These are phyloP conservation scores for Cephaloascus albidus DNA, from an alignment of 805 yeast genomes.

Conservation along the genomic window DNA sequence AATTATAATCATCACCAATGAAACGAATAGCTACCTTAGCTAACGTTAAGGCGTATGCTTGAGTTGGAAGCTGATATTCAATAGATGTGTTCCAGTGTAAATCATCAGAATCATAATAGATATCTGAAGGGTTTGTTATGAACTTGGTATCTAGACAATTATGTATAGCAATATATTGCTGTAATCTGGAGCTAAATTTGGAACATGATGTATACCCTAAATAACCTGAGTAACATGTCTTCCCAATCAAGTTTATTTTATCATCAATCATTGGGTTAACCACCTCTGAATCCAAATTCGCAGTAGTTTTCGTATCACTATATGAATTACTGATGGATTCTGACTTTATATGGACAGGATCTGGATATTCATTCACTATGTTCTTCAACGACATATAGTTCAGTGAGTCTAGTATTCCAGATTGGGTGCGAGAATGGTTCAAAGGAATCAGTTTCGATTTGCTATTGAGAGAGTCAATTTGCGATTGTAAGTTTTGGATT, in stretches of 20 bases:
- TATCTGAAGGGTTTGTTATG: constrained; percentile 1
- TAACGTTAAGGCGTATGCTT: constrained; percentile 1
- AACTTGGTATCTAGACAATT: neutral
- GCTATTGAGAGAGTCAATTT: constrained; percentile 1
- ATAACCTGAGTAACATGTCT: constrained; percentile 1
- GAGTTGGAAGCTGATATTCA: constrained; percentile 1
- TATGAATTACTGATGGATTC: constrained; percentile 1
- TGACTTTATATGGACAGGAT: constrained; percentile 2
- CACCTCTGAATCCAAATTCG: constrained; percentile 3
- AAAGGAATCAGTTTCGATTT: neutral
- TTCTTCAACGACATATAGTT: too few species aligned
- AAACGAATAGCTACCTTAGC: constrained; percentile 1
- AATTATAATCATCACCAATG: constrained; percentile 4
- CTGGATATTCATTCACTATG: neutral
- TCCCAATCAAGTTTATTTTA: constrained; percentile 1
- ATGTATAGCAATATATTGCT: constrained; percentile 3
- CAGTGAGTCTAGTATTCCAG: constrained; percentile 2
- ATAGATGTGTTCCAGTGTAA: constrained; percentile 1
- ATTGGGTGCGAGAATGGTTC: neutral
- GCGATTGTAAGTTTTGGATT: constrained; percentile 1
- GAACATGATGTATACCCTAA: constrained; percentile 5
- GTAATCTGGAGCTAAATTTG: constrained; percentile 4
- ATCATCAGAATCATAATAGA: neutral
- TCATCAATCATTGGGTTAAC: constrained; percentile 4
- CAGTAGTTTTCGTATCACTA: constrained; percentile 1